Percentiles rank a stretch among this genome's conserved stretches.
phyloP scores from a whole-genome alignment of 176 grass and related monocot genomes.

The Paspalum notatum region DNA sequence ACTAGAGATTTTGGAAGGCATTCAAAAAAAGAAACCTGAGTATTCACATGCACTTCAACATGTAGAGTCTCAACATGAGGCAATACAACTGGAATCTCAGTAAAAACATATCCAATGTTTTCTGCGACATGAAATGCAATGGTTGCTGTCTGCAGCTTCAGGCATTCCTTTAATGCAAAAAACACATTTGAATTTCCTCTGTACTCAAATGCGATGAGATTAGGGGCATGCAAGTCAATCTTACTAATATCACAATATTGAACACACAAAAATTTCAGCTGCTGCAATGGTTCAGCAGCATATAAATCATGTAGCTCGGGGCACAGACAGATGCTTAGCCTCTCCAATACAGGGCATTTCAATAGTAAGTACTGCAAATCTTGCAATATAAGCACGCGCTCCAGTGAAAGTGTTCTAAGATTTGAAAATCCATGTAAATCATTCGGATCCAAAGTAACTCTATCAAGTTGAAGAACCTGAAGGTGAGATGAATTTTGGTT shows the following conservation, averaged over 20 bases:
- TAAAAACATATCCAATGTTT: conserved; percentile 2
- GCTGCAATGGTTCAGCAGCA: conserved; percentile 14
- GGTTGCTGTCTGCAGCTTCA: conserved; percentile 9
- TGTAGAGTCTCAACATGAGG: conserved; percentile 2
- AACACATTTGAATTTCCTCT: background rate
- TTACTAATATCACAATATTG: background rate
- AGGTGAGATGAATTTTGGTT: background rate
- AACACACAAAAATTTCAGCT: conserved; percentile 23
- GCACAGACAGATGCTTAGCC: conserved; percentile 8
- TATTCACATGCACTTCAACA: background rate
- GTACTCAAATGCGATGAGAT: conserved; percentile 5
- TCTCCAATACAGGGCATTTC: conserved; percentile 24
- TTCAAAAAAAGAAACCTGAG: background rate
- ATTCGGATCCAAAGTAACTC: conserved; percentile 14
- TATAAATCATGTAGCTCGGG: conserved; percentile 1
- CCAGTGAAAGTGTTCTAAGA: conserved; percentile 22
- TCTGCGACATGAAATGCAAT: background rate
- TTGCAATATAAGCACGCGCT: background rate
- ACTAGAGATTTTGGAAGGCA: background rate
- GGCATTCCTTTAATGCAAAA: background rate
- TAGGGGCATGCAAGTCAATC: conserved; percentile 8
- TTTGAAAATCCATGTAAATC: conserved; percentile 27
- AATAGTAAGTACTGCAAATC: background rate
- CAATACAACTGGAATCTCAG: background rate
- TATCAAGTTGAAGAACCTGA: background rate